phyloP scores from a whole-genome alignment of 768 basidiomycete genomes.

The Lanmaoa rubissima region DNA sequence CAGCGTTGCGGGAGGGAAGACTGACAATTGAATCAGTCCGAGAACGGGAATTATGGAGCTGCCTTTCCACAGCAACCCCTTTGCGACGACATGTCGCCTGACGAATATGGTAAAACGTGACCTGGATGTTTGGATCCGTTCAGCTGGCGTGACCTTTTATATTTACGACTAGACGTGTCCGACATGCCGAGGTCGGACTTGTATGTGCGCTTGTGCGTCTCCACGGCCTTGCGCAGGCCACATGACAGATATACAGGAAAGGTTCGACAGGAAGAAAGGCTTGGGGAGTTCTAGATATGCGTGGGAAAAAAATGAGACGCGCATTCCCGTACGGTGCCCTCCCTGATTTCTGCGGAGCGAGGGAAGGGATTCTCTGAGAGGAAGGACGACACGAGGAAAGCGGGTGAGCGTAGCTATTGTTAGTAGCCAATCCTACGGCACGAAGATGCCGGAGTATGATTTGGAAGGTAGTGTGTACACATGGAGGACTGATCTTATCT shows the following conservation, averaged over 20 bases:
- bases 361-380: constrained; percentile 19
- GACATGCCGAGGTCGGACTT: constrained; percentile 8
- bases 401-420: constrained; percentile 14
- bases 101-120: constrained; percentile 16
- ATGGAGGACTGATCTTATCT: constrained; percentile 20
- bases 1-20: no score
- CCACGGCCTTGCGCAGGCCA: constrained; percentile 7
- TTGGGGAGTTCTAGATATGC: not conserved
- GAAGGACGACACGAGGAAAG: constrained; percentile 9
- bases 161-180: not conserved
- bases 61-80: constrained; percentile 18
- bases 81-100: constrained; percentile 10
- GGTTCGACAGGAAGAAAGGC: not conserved
- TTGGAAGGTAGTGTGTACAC: not conserved
- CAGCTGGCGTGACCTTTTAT: not conserved
- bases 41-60: constrained; percentile 20
- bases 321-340: constrained; percentile 6
- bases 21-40: not conserved
- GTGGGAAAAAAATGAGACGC: constrained; percentile 1
- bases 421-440: constrained; percentile 8
- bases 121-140: not conserved
- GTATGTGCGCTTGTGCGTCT: not conserved
- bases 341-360: constrained; percentile 13
- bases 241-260: constrained; percentile 7
- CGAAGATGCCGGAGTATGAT: not conserved